Base-by-base conservation (phyloP, 352 stramenopile genomes). In the Pythium phragmiticola region DNA sequence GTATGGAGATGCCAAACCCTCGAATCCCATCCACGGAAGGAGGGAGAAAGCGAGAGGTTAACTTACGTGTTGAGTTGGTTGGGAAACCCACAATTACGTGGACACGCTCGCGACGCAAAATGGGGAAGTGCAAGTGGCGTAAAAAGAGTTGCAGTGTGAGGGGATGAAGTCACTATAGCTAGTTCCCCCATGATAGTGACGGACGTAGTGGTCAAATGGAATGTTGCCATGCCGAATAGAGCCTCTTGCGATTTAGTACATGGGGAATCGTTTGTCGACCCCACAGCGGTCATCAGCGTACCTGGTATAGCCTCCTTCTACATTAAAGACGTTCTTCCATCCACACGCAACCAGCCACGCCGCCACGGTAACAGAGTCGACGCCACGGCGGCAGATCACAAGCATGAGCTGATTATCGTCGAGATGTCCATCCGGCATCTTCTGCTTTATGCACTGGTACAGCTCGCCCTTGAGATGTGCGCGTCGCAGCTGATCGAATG, bases 311-410 rank as follows among this genome's bases (percentile, higher is more conserved):
- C 87, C 87, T 54, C 87, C 87, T 28, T 89, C 64, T 11, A 95
- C 66, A 56, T 92, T 92, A 47, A 69, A 65, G 2, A 86, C 80
- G 46, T 77, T 72, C 1, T 37, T 48, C 41, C 83, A 52, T 2
- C 78, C 83, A 19, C 69, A 65, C 7, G 61, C 59, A 12, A 89
- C 11, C n/a, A 95, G 58, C 78, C 80, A 88, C 43, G 72, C 54
- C 12, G 83, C 84, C 14, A 82, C 80, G 8, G 68, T 69, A 5
- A 85, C 68, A 9, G 84, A 95, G 54, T 92, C 84, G 7, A 94
- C 69, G 8, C 87, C 87, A 33, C 87, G 84, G n/a, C 84, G 80
- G 51, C 87, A 95, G 41, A 95, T 89, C 33, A 95, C 84, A 41
- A 87, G 58, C n/a, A 66, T 47, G 28, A 23, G 23, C 13, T 41